Conservation (phyloP, 495 filamentous ascomycete genomes). For the Hyaloscypha variabilis region DNA sequence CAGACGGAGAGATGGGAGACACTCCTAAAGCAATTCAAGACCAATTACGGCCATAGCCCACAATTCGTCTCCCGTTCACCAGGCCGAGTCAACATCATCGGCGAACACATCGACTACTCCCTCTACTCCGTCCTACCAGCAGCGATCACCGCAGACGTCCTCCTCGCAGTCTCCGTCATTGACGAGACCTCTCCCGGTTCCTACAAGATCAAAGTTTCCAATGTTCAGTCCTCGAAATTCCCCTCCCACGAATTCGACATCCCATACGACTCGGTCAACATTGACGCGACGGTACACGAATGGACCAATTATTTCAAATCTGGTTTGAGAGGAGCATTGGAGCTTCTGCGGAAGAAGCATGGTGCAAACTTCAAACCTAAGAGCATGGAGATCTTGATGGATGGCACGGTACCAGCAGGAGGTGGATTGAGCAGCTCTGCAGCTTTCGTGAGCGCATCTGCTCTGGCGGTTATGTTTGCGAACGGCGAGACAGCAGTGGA, state of each 20-base stretch:
- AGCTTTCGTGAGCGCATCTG: conserved; percentile 89
- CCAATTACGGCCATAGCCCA: conserved; percentile 68
- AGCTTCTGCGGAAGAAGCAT: conserved; percentile 72
- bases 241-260: conserved; percentile 75
- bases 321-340: conserved; percentile 78
- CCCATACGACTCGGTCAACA: conserved; percentile 62
- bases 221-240: conserved; percentile 77
- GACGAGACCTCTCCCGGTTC: conserved; percentile 37
- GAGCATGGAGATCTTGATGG: conserved; percentile 86
- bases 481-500: conserved; percentile 80
- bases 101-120: conserved; percentile 98
- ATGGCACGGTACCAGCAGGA: conserved; percentile 89
- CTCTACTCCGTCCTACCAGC: conserved; percentile 95
- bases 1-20: conserved; percentile 71
- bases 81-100: conserved; percentile 96
- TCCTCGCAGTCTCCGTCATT: conserved; percentile 78
- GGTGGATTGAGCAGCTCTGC: conserved; percentile 93
- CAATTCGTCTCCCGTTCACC: conserved; percentile 89
- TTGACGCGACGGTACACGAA: conserved; percentile 82
- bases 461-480: conserved; percentile 83
- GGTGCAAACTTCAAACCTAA: conserved; percentile 61
- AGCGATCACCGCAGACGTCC: conserved; percentile 86
- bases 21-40: conserved; percentile 71
- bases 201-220: conserved; percentile 69
- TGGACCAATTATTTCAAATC: conserved; percentile 99